phyloP scores from a whole-genome alignment of 768 basidiomycete species.

The Leccinum broughii region DNA sequence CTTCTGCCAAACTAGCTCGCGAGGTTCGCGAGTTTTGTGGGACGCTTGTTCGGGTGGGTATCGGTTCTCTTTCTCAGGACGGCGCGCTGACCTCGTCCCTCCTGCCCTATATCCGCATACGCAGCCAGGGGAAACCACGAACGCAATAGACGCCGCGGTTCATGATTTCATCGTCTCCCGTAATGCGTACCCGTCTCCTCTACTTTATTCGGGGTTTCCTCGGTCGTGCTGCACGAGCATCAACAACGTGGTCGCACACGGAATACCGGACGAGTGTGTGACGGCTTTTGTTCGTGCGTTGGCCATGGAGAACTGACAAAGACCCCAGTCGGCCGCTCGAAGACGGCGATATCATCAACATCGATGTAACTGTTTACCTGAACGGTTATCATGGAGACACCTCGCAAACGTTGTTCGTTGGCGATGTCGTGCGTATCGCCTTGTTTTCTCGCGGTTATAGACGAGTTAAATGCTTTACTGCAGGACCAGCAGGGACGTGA shows the following conservation, averaged over 20 bases:
- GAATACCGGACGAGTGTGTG: conserved; percentile 86
- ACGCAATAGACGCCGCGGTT: conserved; percentile 67
- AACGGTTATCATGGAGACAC: conserved; percentile 90
- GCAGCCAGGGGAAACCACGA: conserved; percentile 73
- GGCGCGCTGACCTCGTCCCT: background rate
- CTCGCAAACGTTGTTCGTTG: conserved; percentile 79
- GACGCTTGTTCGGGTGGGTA: conserved; percentile 50
- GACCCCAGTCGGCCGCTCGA: conserved; percentile 67
- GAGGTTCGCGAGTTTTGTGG: conserved; percentile 56
- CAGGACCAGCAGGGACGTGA: conserved; percentile 72
- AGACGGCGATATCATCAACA: conserved; percentile 83
- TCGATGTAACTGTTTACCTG: conserved; percentile 85
- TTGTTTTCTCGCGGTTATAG: background rate
- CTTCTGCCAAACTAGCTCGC: conserved; percentile 57
- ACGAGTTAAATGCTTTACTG: background rate
- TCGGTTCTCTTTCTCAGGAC: background rate
- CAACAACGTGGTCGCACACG: conserved; percentile 86
- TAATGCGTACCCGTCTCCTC: conserved; percentile 84
- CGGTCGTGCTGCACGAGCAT: conserved; percentile 64
- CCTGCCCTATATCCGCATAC: background rate
- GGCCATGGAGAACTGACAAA: background rate
- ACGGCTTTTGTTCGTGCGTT: background rate
- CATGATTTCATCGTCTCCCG: conserved; percentile 69
- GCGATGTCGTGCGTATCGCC: conserved; percentile 58
- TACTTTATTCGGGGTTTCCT: conserved; percentile 62